Percentiles rank a stretch among this genome's conserved stretches.
Evolutionary conservation across 73 alveolate genomes (phyloP).

Genomic region (Symbiodinium natans): DNA sequence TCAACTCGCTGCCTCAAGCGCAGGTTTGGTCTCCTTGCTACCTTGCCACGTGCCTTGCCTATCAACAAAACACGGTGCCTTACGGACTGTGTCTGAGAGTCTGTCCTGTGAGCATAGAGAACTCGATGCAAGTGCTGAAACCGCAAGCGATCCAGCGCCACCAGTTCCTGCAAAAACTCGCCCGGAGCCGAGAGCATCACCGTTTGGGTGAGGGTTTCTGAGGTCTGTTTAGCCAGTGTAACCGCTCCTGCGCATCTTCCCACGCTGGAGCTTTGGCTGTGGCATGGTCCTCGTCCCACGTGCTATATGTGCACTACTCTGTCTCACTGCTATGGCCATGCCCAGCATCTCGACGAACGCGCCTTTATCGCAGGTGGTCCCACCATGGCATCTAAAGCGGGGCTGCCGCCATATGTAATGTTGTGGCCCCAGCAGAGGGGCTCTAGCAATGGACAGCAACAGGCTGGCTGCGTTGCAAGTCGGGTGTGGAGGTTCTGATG

Average conservation of each 20-base stretch:
- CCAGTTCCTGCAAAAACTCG: constrained; percentile 28
- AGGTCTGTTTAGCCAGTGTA: neutral
- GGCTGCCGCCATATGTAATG: neutral
- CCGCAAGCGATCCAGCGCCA: constrained; percentile 75
- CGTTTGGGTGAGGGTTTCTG: neutral
- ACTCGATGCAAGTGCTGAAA: constrained; percentile 82
- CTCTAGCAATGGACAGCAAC: too few relatives aligned
- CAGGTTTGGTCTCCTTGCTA: neutral
- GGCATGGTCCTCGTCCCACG: neutral
- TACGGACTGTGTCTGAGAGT: too few relatives aligned
- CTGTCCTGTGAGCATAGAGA: constrained; percentile 58
- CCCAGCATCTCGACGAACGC: neutral
- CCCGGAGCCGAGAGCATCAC: neutral
- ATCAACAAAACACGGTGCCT: too few relatives aligned
- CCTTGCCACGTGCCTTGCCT: too few relatives aligned
- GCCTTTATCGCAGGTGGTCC: neutral
- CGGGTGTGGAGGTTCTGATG: too few relatives aligned
- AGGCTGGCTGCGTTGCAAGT: too few relatives aligned
- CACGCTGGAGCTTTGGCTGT: constrained; percentile 26
- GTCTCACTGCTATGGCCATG: neutral
- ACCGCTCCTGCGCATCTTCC: constrained; percentile 53
- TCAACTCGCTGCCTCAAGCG: constrained; percentile 63
- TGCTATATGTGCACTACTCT: neutral
- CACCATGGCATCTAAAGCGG: constrained; percentile 1
- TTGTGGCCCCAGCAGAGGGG: too few relatives aligned